These are phyloP conservation scores for Boletus sp. DNA, from an alignment of 768 basidiomycete genomes.

Conservation along the genomic window DNA sequence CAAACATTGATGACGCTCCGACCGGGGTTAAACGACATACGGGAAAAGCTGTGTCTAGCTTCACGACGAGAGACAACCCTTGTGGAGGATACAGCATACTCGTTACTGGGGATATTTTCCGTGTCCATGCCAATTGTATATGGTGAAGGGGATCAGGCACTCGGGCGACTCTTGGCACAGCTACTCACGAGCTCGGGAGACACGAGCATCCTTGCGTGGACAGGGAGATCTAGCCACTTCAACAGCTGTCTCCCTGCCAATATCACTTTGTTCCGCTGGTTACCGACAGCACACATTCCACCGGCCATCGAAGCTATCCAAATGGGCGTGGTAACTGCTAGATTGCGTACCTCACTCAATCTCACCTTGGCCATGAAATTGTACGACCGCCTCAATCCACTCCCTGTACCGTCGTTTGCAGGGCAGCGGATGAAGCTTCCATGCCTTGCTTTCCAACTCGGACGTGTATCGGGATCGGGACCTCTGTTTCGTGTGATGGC, in stretches of 20 bases:
- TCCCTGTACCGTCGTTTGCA: neutral
- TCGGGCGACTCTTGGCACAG: neutral
- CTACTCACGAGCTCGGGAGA: neutral
- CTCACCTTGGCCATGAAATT: neutral
- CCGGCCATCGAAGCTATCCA: neutral
- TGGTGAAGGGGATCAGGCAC: neutral
- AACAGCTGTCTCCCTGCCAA: neutral
- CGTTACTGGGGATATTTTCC: neutral
- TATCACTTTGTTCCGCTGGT: neutral
- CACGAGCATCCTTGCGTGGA: neutral
- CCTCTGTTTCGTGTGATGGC: neutral
- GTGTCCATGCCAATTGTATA: neutral
- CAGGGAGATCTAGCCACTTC: neutral
- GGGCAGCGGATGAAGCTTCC: slow-evolving; percentile 3
- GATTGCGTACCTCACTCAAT: neutral
- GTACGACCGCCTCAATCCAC: neutral
- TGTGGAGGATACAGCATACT: neutral
- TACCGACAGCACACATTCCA: neutral
- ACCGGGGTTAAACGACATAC: neutral
- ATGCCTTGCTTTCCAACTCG: slow-evolving; percentile 3
- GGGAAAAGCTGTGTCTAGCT: neutral
- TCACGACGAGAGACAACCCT: neutral
- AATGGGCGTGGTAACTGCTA: neutral
- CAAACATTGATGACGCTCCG: neutral
- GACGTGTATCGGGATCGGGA: neutral